phyloP scores from a whole-genome alignment of 2,329 filamentous ascomycete species.

The Macrophomina phaseolina region DNA sequence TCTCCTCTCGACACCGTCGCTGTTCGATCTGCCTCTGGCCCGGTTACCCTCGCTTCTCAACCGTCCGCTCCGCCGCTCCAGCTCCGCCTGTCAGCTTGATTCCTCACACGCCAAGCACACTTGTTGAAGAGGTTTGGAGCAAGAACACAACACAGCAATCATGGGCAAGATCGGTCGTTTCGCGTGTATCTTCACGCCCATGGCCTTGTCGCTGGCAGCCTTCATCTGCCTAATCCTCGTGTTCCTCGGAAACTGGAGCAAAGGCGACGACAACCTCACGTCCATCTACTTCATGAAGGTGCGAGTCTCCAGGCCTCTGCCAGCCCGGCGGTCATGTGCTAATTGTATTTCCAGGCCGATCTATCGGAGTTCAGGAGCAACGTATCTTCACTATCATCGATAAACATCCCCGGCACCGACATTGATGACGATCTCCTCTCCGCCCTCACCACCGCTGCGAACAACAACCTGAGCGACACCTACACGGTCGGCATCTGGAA shows the following conservation, averaged over 20 bases:
- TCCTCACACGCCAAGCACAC: neutral
- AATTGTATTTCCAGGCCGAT: conserved; percentile 51
- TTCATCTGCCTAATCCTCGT: conserved; percentile 70
- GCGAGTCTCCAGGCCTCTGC: conserved; percentile 47
- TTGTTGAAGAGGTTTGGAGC: neutral
- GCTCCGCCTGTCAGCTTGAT: neutral
- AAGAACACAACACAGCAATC: neutral
- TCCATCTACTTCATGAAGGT: conserved; percentile 62
- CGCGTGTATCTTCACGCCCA: conserved; percentile 85
- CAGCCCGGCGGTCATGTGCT: neutral
- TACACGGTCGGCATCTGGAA: conserved; percentile 88
- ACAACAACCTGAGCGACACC: conserved; percentile 66
- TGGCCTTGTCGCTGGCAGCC: conserved; percentile 77
- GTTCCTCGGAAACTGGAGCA: conserved; percentile 62
- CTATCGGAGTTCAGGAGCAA: conserved; percentile 50
- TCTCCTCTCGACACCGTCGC: conserved; percentile 5
- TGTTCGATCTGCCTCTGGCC: neutral
- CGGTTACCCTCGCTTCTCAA: conserved; percentile 20
- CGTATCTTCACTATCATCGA: conserved; percentile 50
- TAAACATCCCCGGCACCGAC: conserved; percentile 27
- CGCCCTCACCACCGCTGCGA: conserved; percentile 46
- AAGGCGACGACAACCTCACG: conserved; percentile 52
- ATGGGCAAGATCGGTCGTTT: conserved; percentile 80
- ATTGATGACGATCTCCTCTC: conserved; percentile 47
- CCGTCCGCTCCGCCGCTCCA: neutral